Conservation (phyloP, 2,329 filamentous ascomycete species). For the Chrysoporthe austroafricana region DNA sequence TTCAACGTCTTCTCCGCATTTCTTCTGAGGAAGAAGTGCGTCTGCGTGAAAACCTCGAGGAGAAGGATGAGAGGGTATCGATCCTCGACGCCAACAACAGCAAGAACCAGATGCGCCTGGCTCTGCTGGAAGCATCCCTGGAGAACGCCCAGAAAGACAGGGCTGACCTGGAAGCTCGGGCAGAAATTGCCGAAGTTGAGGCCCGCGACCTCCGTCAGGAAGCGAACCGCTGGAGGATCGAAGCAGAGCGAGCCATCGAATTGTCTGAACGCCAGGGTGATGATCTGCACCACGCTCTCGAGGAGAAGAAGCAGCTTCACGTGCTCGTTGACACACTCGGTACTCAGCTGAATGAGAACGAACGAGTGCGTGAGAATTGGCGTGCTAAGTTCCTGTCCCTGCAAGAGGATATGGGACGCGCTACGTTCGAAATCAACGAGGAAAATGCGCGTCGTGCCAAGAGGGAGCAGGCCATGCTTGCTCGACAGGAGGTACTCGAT, state of each 20-base stretch:
- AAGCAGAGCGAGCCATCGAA: constrained; percentile 63
- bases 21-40: constrained; percentile 74
- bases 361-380: constrained; percentile 82
- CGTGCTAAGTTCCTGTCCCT: constrained; percentile 81
- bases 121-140: constrained; percentile 71
- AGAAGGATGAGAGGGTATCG: constrained; percentile 70
- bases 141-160: constrained; percentile 58
- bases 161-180: constrained; percentile 58
- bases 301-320: constrained; percentile 74
- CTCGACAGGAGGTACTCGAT: constrained; percentile 79
- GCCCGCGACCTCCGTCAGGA: constrained; percentile 60
- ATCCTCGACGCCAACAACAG: constrained; percentile 58
- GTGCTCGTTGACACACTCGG: constrained; percentile 74
- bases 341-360: constrained; percentile 82
- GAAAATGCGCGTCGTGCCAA: constrained; percentile 81
- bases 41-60: constrained; percentile 68
- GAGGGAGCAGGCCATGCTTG: constrained; percentile 78
- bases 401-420: constrained; percentile 83
- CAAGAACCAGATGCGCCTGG: constrained; percentile 63
- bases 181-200: constrained; percentile 58
- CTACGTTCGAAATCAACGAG: constrained; percentile 77
- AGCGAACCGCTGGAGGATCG: constrained; percentile 62
- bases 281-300: constrained; percentile 52
- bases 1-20: constrained; percentile 70
- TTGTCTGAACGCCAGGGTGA: constrained; percentile 52